Percentiles rank a stretch among this genome's conserved stretches.
Conservation (phyloP, 2,329 filamentous ascomycete species). For the Aureobasidium sp. region DNA sequence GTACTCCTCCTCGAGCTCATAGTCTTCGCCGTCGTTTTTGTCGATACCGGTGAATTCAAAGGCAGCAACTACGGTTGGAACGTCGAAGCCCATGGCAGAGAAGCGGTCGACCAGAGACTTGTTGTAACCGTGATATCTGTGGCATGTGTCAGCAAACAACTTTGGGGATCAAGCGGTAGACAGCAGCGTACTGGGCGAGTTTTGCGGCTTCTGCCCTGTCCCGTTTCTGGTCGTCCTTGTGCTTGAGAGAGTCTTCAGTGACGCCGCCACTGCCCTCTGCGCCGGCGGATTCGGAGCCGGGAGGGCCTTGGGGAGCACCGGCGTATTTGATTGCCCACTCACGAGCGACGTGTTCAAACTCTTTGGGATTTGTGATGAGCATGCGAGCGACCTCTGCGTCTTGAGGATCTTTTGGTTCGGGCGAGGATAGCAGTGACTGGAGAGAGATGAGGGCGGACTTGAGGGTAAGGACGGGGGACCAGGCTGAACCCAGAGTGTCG, state of each 20-base stretch:
- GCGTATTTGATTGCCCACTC: slow-evolving; percentile 87
- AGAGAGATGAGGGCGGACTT: slow-evolving; percentile 91
- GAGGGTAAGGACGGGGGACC: slow-evolving; percentile 94
- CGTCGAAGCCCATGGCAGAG: slow-evolving; percentile 82
- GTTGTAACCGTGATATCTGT: slow-evolving; percentile 81
- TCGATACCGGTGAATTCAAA: slow-evolving; percentile 79
- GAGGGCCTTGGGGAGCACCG: slow-evolving; percentile 60
- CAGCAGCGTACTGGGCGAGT: slow-evolving; percentile 45
- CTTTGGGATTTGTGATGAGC: slow-evolving; percentile 70
- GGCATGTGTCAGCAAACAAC: background rate
- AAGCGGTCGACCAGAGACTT: slow-evolving; percentile 77
- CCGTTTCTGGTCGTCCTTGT: slow-evolving; percentile 48
- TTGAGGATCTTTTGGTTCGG: slow-evolving; percentile 93
- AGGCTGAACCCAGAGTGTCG: slow-evolving; percentile 80
- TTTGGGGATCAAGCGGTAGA: slow-evolving; percentile 23
- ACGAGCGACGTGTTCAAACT: slow-evolving; percentile 73
- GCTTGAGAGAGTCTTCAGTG: slow-evolving; percentile 47
- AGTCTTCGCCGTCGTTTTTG: slow-evolving; percentile 67
- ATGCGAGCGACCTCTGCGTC: slow-evolving; percentile 92
- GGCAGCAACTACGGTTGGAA: slow-evolving; percentile 77
- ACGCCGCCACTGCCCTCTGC: slow-evolving; percentile 37
- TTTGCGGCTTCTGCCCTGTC: slow-evolving; percentile 51
- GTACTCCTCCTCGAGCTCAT: slow-evolving; percentile 81
- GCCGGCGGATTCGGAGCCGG: slow-evolving; percentile 35
- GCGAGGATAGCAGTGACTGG: slow-evolving; percentile 84